Conservation (phyloP, 345 rosid species). For the Eutrema japonicum region DNA sequence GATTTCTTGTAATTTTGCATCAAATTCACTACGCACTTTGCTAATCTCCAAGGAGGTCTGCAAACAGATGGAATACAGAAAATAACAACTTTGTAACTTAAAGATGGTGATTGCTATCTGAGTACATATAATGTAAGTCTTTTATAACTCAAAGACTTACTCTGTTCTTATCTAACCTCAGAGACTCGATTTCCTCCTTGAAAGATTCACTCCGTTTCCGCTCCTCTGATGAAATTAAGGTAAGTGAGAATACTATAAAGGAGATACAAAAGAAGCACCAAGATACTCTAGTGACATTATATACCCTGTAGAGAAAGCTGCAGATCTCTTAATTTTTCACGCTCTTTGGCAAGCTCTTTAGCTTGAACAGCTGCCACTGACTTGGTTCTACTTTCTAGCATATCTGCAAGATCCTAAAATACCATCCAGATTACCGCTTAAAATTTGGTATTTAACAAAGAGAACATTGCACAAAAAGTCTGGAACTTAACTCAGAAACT, state of each 20-base stretch:
- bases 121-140: conserved; percentile 11
- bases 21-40: conserved; percentile 60
- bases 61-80: conserved; percentile 33
- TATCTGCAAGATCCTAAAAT: conserved; percentile 92
- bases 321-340: conserved; percentile 47
- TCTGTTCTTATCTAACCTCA: conserved; percentile 60
- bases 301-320: conserved; percentile 68
- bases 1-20: conserved; percentile 63
- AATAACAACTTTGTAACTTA: background rate
- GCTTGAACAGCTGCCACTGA: conserved; percentile 57
- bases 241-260: conserved; percentile 23
- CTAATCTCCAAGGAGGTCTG: conserved; percentile 61
- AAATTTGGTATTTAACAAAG: background rate
- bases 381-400: conserved; percentile 73
- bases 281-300: conserved; percentile 6
- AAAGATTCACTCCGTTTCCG: conserved; percentile 59
- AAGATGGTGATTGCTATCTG: conserved; percentile 4
- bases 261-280: conserved; percentile 20
- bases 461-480: background rate
- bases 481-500: conserved; percentile 5
- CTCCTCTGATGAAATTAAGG: conserved; percentile 58
- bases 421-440: conserved; percentile 47
- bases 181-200: conserved; percentile 57
- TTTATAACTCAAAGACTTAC: conserved; percentile 48
- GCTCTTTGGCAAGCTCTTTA: conserved; percentile 68